Percentiles rank a stretch among this genome's conserved stretches.
Evolutionary conservation across 768 basidiomycete species (phyloP).

Genomic region (Lactarius akahatsu): DNA sequence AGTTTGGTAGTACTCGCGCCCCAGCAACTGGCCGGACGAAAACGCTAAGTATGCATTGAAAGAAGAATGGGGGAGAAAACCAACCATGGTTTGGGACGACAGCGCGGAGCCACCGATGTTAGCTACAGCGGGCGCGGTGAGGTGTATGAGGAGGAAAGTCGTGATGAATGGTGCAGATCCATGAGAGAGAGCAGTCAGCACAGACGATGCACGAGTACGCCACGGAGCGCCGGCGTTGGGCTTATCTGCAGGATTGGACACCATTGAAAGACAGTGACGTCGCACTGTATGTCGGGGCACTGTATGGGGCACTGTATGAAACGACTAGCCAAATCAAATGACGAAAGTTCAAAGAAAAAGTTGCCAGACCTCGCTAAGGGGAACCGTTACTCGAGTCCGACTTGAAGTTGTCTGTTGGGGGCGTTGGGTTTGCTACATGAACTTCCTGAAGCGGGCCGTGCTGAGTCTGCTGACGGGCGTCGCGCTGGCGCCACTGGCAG

Average conservation of each 20-base stretch:
- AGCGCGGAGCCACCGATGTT: constrained; percentile 62
- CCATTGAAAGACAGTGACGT: neutral
- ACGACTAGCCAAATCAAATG: constrained; percentile 3
- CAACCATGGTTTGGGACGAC: constrained; percentile 74
- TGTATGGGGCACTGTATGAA: constrained; percentile 1
- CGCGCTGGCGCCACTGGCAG: neutral
- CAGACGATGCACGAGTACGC: constrained; percentile 27
- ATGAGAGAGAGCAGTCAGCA: constrained; percentile 61
- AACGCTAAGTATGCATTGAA: neutral
- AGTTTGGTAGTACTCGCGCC: constrained; percentile 85
- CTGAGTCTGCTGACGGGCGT: neutral
- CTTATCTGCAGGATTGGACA: constrained; percentile 6
- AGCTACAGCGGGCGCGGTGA: constrained; percentile 71
- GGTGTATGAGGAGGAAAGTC: constrained; percentile 75
- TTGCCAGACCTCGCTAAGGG: neutral
- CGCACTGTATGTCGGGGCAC: neutral
- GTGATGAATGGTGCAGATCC: constrained; percentile 73
- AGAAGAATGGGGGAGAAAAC: constrained; percentile 29
- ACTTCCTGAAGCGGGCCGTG: too few relatives aligned
- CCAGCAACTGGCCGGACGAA: constrained; percentile 58
- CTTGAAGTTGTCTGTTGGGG: neutral
- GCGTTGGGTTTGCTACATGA: too few relatives aligned
- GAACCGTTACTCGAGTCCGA: neutral
- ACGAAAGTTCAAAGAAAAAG: neutral
- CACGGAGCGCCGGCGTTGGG: constrained; percentile 1